These are phyloP conservation scores for Forsythia viridissima DNA, from an alignment of 257 asterid species.

Conservation along the genomic window DNA sequence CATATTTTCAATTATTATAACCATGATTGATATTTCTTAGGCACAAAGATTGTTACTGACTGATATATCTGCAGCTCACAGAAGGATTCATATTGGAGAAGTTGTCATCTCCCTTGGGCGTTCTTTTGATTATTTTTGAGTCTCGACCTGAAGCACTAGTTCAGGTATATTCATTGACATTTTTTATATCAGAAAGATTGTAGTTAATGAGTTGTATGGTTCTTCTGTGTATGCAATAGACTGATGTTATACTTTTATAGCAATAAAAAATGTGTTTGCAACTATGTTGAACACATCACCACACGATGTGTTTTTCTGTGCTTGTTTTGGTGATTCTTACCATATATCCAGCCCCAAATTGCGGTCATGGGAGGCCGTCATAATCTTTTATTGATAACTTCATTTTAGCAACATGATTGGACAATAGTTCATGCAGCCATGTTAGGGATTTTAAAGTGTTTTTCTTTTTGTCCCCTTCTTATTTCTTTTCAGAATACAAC, in stretches of 20 bases:
- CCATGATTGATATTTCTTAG: not conserved
- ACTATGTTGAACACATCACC: not conserved
- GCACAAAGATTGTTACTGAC: not conserved
- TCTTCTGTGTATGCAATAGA: not conserved
- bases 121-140: conserved; percentile 75
- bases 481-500: not conserved
- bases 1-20: not conserved
- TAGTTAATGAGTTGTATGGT: not conserved
- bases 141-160: conserved; percentile 90
- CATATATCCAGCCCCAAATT: not conserved
- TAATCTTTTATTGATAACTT: not conserved
- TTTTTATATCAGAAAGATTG: not conserved
- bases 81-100: conserved; percentile 75
- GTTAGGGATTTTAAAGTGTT: not conserved
- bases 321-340: not conserved
- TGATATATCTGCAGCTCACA: conserved; percentile 54
- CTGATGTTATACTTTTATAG: not conserved
- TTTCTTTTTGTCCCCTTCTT: not conserved
- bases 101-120: conserved; percentile 72
- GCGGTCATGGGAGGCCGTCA: not conserved
- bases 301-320: not conserved
- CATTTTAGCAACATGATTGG: not conserved
- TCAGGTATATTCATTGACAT: conserved; percentile 49
- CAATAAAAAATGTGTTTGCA: not conserved
- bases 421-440: not conserved